These are phyloP conservation scores for Hypoxylon sp. DNA, from an alignment of 2,329 filamentous ascomycete species.

Conservation along the genomic window DNA sequence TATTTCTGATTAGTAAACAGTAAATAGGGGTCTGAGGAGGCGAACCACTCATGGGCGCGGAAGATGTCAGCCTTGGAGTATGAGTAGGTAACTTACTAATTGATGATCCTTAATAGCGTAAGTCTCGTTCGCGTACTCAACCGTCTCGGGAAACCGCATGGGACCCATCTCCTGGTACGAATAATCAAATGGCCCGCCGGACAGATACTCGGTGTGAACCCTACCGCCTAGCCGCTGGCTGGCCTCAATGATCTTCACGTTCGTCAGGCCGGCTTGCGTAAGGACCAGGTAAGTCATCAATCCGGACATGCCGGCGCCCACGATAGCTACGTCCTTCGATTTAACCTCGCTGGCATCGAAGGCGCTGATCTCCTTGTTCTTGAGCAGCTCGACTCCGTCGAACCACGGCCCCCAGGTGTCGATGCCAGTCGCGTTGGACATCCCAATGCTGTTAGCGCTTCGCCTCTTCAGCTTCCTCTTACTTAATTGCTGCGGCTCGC, in stretches of 20 bases:
- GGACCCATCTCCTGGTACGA: constrained; percentile 77
- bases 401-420: constrained; percentile 71
- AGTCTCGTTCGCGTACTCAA: constrained; percentile 66
- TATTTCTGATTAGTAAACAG: constrained; percentile 22
- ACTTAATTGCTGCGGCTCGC: constrained; percentile 50
- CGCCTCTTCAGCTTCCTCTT: constrained; percentile 48
- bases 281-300: constrained; percentile 69
- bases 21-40: not conserved
- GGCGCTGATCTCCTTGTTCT: constrained; percentile 64
- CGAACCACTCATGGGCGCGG: not conserved
- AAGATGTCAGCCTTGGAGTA: too few species aligned
- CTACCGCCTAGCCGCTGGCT: constrained; percentile 72
- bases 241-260: constrained; percentile 73
- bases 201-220: constrained; percentile 73
- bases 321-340: constrained; percentile 70
- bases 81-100: constrained; percentile 55
- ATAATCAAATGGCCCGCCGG: constrained; percentile 70
- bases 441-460: constrained; percentile 53
- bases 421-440: constrained; percentile 65
- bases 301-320: constrained; percentile 75
- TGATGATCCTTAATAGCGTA: constrained; percentile 72
- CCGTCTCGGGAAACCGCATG: constrained; percentile 71
- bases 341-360: constrained; percentile 67
- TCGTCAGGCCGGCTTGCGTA: constrained; percentile 66
- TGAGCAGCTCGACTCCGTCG: constrained; percentile 70